Evolutionary conservation across 495 filamentous ascomycete genomes (phyloP).

Genomic region (Neurospora sp.): DNA sequence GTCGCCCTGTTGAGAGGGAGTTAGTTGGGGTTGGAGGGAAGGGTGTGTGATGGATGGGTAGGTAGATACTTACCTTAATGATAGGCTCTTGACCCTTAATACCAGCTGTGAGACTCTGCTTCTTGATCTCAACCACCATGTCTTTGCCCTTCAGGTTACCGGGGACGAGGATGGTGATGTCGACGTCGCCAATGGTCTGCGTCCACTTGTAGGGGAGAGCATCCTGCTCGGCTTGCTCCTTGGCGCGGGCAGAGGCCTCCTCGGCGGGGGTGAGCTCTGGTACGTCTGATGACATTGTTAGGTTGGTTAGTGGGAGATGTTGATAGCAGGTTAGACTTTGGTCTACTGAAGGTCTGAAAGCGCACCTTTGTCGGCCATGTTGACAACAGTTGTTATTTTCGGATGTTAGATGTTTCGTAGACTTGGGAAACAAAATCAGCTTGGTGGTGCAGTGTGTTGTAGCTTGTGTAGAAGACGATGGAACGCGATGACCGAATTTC

Average conservation of each 20-base stretch:
- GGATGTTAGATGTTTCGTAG: not conserved
- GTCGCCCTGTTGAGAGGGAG: conserved; percentile 51
- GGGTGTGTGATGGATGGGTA: not conserved
- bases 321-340: not conserved
- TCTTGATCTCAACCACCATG: conserved; percentile 72
- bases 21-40: not conserved
- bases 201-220: conserved; percentile 95
- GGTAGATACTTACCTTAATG: conserved; percentile 55
- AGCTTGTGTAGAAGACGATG: conserved; percentile 13
- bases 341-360: not conserved
- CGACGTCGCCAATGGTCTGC: conserved; percentile 87
- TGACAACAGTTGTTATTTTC: not conserved
- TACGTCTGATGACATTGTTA: not conserved
- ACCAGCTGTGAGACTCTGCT: conserved; percentile 65
- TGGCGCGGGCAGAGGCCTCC: conserved; percentile 62
- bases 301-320: conserved; percentile 7
- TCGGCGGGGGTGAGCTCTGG: conserved; percentile 46
- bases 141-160: conserved; percentile 77
- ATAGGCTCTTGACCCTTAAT: conserved; percentile 84
- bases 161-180: conserved; percentile 64
- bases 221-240: conserved; percentile 81
- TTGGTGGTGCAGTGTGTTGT: not conserved
- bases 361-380: conserved; percentile 22
- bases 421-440: not conserved
- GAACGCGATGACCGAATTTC: conserved; percentile 6